phyloP scores from a whole-genome alignment of 169 alveolate species.

The Plasmodium fragile region DNA sequence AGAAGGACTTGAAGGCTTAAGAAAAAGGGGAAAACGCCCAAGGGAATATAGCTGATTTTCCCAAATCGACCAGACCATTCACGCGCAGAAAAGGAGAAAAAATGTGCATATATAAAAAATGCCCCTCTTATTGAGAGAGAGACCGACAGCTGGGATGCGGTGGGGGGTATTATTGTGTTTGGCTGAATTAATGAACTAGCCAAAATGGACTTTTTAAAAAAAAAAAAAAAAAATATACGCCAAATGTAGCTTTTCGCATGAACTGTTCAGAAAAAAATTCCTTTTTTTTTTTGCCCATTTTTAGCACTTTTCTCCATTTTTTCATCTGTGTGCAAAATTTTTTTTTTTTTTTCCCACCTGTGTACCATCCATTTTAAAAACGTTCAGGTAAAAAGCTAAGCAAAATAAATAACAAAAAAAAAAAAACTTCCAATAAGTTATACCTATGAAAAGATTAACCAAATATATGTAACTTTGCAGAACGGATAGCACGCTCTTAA shows the following conservation, averaged over 20 bases:
- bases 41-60: not conserved
- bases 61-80: not conserved
- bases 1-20: conserved; percentile 78
- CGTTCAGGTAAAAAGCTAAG: not conserved
- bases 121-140: not conserved
- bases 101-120: conserved; percentile 5
- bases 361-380: not conserved
- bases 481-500: not conserved
- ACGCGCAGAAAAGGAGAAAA: not conserved
- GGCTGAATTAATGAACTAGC: not conserved
- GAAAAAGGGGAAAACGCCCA: not conserved
- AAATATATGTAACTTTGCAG: not conserved
- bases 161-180: not conserved
- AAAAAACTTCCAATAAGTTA: not conserved
- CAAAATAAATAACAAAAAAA: not conserved
- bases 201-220: not conserved
- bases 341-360: not conserved
- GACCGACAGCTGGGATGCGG: not conserved
- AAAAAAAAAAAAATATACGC: not conserved
- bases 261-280: not conserved
- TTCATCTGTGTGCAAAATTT: not conserved
- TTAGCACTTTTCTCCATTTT: not conserved
- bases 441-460: not conserved
- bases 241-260: not conserved
- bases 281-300: not conserved